Base-by-base conservation (phyloP, 1,284 basidiomycete species). In the Cryptococcus deneoformans region DNA sequence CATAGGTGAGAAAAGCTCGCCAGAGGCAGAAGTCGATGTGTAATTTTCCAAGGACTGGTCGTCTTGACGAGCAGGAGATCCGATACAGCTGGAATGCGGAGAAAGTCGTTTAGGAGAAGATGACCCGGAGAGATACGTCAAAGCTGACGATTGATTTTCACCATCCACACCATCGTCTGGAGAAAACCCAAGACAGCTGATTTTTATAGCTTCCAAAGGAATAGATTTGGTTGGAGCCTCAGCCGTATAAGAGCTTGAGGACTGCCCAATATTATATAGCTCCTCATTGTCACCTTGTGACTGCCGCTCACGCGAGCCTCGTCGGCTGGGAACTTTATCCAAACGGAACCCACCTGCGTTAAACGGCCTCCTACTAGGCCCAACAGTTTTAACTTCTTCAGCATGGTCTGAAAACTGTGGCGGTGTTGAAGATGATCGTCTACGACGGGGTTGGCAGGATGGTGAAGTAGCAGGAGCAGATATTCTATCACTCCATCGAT, bases 1-100 rank as follows among this genome's bases (percentile, higher is more conserved):
- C 35, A 70, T 66, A 0, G 75, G 71, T 0, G 75, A 76, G 54
- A 74, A 68, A 40, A 63, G 63, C 43, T 70, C 66, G 38, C 65
- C 63, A 9, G 64, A 60, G 20, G 43, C 52, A n/a, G 64, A 64
- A 20, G 60, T 54, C 24, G 65, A 63, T 3, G 67, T 62, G 29
- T 29, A 29, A 29, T 29, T 29, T 37, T 63, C 65, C 10, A 34
- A 16, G 16, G 46, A 47, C 3, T 16, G 7, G 14, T 35, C 46
- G 29, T 47, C 46, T 24, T 34, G 24, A 34, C 34, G 46, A 29
- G 46, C 16, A 20, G 46, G 29, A 29, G 10, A 29, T 14, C 29
- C 43, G 43, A 29, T 29, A 29, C 43, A 8, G 24, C n/a, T 44
- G 43, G 24, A 67, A 66, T n/a, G 52, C 58, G 39, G 65, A 64